phyloP scores from a whole-genome alignment of 495 filamentous ascomycete genomes.

The Podospora comata region DNA sequence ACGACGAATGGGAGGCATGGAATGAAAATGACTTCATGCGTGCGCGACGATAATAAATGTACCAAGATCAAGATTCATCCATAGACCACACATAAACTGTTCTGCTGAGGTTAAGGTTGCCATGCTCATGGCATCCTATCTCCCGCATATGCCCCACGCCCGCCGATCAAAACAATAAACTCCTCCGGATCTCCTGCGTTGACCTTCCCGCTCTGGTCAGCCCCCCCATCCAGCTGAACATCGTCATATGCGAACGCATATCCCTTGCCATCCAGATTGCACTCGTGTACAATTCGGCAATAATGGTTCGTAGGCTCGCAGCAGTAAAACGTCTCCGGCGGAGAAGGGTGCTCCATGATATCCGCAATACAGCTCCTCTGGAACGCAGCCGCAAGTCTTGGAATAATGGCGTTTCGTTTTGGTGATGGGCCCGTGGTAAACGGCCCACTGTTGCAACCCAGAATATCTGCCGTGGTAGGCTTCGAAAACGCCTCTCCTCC shows the following conservation, averaged over 20 bases:
- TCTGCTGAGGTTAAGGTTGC: no score
- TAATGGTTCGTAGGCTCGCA: conserved; percentile 68
- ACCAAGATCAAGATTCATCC: no score
- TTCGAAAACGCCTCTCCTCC: conserved; percentile 52
- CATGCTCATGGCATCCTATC: conserved; percentile 22
- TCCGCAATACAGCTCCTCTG: conserved; percentile 60
- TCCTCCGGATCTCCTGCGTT: conserved; percentile 56
- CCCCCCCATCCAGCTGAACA: conserved; percentile 58
- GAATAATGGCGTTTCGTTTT: conserved; percentile 58
- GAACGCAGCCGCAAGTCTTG: conserved; percentile 66
- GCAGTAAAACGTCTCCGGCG: conserved; percentile 52
- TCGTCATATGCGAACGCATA: conserved; percentile 84
- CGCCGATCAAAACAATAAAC: conserved; percentile 67
- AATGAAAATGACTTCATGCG: background rate
- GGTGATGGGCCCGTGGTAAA: conserved; percentile 57
- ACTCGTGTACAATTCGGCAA: conserved; percentile 62
- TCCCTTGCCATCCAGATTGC: conserved; percentile 62
- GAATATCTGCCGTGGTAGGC: conserved; percentile 64
- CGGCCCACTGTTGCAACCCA: conserved; percentile 68
- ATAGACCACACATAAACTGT: no score
- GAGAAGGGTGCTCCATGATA: conserved; percentile 50
- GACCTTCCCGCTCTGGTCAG: conserved; percentile 66
- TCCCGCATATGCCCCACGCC: conserved; percentile 34
- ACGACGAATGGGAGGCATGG: no score
- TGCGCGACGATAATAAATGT: background rate